These are phyloP conservation scores for Elymus sibiricus DNA, from an alignment of 176 grass and related monocot species.

Conservation along the genomic window DNA sequence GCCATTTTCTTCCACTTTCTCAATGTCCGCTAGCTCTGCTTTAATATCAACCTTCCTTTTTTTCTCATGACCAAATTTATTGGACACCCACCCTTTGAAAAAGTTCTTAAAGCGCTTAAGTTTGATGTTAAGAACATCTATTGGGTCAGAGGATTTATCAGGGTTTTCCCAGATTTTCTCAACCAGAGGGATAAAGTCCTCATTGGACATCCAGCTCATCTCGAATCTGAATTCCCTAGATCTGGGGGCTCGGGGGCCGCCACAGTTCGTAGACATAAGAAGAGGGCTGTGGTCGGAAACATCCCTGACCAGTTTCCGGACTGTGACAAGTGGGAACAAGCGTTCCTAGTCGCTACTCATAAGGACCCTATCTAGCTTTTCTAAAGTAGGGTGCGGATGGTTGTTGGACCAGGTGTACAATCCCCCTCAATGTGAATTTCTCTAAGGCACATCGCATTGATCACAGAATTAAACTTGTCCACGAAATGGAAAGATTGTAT, in stretches of 20 bases:
- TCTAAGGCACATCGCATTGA: neutral
- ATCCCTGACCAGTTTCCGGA: neutral
- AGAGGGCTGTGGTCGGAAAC: too few relatives aligned
- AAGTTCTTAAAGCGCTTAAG: neutral
- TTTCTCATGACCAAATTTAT: neutral
- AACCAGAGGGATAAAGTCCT: neutral
- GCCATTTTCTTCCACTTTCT: too few relatives aligned
- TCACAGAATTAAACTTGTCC: neutral
- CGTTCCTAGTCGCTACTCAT: neutral
- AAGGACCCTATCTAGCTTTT: too few relatives aligned
- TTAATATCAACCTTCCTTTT: too few relatives aligned
- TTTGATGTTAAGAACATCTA: neutral
- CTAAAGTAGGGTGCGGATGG: too few relatives aligned
- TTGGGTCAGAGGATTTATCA: neutral
- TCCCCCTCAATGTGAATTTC: neutral
- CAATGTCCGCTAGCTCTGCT: too few relatives aligned
- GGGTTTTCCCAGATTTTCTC: neutral
- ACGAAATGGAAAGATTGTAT: too few relatives aligned
- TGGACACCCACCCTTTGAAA: neutral
- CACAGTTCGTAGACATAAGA: too few relatives aligned
- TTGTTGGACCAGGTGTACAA: neutral
- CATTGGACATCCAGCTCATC: too few relatives aligned
- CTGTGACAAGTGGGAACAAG: neutral
- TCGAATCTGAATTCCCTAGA: too few relatives aligned
- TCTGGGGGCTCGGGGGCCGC: too few relatives aligned